Evolutionary conservation across 805 yeast genomes (phyloP).

Genomic region (Monosporozyma yasuniensis): DNA sequence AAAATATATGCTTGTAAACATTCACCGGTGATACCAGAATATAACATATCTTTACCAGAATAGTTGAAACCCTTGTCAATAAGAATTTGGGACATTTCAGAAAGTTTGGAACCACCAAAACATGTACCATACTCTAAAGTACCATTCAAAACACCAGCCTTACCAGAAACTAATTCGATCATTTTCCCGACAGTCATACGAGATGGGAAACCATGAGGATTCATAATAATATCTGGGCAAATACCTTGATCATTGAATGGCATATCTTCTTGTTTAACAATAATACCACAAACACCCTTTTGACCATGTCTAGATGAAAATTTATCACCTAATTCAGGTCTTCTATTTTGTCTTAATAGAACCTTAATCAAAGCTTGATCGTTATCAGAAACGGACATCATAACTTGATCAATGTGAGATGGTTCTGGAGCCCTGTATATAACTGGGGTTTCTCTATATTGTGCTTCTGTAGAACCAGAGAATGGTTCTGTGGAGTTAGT

Average conservation of each 20-base stretch:
- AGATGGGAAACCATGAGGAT: conserved; percentile 99
- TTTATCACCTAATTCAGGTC: conserved; percentile 97
- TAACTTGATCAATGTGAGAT: conserved; percentile 89
- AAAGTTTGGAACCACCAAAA: conserved; percentile 94
- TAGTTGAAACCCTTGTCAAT: conserved; percentile 88
- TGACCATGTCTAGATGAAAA: conserved; percentile 97
- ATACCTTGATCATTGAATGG: conserved; percentile 93
- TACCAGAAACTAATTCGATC: conserved; percentile 93
- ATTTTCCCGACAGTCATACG: conserved; percentile 99
- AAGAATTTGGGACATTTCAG: conserved; percentile 85
- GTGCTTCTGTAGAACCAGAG: conserved; percentile 29
- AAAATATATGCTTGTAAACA: conserved; percentile 94
- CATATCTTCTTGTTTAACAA: conserved; percentile 92
- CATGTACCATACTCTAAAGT: conserved; percentile 92
- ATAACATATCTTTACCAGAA: conserved; percentile 95
- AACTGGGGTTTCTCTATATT: conserved; percentile 86
- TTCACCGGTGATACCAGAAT: conserved; percentile 96
- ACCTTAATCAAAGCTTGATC: conserved; percentile 94
- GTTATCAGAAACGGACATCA: conserved; percentile 92
- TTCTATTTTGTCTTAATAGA: conserved; percentile 83
- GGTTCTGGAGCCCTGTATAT: conserved; percentile 93
- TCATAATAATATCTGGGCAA: conserved; percentile 93
- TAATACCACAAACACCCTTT: conserved; percentile 98
- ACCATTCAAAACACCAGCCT: conserved; percentile 94
- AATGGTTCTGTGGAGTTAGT: conserved; percentile 52